Percentiles rank a stretch among this genome's conserved stretches.
phyloP scores from a whole-genome alignment of 805 yeast species.

The Candida peoriensis region DNA sequence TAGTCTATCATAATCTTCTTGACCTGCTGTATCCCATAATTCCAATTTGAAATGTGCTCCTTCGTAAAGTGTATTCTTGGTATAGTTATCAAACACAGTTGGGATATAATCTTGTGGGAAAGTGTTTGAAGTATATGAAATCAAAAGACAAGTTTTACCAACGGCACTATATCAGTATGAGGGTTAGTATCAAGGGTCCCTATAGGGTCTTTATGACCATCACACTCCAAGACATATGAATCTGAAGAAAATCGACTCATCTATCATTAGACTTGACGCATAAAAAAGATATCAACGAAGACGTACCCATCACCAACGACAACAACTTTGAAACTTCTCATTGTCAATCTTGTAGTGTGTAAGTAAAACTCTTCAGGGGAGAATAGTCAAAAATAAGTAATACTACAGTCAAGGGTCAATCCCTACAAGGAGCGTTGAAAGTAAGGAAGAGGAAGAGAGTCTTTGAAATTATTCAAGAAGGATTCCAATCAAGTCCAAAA shows the following conservation, averaged over 20 bases:
- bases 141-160: conserved; percentile 86
- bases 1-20: conserved; percentile 83
- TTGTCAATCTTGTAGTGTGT: conserved; percentile 18
- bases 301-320: conserved; percentile 85
- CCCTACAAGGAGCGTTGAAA: too few relatives aligned
- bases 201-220: neutral
- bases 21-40: conserved; percentile 96
- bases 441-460: too few relatives aligned
- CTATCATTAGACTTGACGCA: too few relatives aligned
- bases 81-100: conserved; percentile 88
- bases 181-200: conserved; percentile 10
- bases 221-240: too few relatives aligned
- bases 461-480: too few relatives aligned
- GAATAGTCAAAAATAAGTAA: too few relatives aligned
- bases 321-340: conserved; percentile 89
- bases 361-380: neutral
- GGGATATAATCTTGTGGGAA: conserved; percentile 94
- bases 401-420: too few relatives aligned
- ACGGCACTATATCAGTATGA: conserved; percentile 61
- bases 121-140: conserved; percentile 86
- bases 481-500: too few relatives aligned
- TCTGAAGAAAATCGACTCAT: too few relatives aligned
- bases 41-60: conserved; percentile 81
- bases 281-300: neutral
- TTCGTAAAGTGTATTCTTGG: conserved; percentile 79